Base-by-base conservation (phyloP, 2,329 filamentous ascomycete genomes). In the Beauveria varroae region DNA sequence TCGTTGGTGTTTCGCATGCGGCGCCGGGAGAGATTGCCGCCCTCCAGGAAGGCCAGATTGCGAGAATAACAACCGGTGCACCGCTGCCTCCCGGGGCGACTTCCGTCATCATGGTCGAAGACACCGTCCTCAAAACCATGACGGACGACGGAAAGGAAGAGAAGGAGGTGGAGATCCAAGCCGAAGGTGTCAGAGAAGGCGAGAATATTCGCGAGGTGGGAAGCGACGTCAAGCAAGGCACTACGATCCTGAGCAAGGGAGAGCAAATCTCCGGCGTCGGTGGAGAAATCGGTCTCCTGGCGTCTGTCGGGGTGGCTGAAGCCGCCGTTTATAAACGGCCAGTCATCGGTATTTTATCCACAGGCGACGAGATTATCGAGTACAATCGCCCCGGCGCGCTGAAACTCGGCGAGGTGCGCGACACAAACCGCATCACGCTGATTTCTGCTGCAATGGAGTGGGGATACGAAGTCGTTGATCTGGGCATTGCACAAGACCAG, bases 121-220 rank as follows among this genome's bases (percentile, higher is more conserved):
- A 97, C 69, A 99, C 95, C 0, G 76, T 87, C 1, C 78, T 99
- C 5, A 85, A 83, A 63, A 86, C 84, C 1, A 86, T 85, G 73
- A 95, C 91, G 0, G 86, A 89, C 0, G 90, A 96, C 67, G 90
- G 87, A 0, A 81, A 81, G 56, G 95, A 99, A 75, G 95, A 99
- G 73, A 87, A 87, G 54, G 89, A 92, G 64, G 84, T 99, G 2
- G 90, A 96, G 71, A 93, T 99, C 43, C 78, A 96, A 1, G 91
- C 91, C 0, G 86, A 87, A 30, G 85, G 84, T 9, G 85, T 97
- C 54, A 84, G 85, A 57, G 76, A 85, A 3, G 90, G 89, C 22
- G 92, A 98, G 71, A 99, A 99, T 66, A 85, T 99, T 24, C 86
- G 95, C 12, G 93, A 96, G 67, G 81, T 96, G 1, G 95, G 95